These are phyloP conservation scores for Emergomyces pasteurianus DNA, from an alignment of 2,329 filamentous ascomycete genomes.

Conservation along the genomic window DNA sequence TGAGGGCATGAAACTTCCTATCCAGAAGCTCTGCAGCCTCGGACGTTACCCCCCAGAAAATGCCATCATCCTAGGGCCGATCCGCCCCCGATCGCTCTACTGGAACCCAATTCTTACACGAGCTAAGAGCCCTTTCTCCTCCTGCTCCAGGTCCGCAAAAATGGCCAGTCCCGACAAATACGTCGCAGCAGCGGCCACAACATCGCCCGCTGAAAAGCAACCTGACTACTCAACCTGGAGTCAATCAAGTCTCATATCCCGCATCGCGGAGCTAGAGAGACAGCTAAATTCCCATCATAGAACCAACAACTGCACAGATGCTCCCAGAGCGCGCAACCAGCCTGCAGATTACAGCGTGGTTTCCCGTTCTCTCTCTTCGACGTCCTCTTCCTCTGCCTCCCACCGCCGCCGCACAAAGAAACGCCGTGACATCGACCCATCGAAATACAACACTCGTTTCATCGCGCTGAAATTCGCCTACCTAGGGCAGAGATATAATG, in stretches of 20 bases:
- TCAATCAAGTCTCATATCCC: constrained; percentile 53
- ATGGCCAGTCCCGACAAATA: not conserved
- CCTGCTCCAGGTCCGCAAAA: not conserved
- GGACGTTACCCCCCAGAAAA: not conserved
- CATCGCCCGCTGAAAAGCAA: not conserved
- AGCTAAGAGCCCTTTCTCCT: not conserved
- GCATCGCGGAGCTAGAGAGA: constrained; percentile 55
- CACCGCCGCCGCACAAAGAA: constrained; percentile 33
- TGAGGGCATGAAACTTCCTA: constrained; percentile 5
- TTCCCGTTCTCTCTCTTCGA: not conserved
- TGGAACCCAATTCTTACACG: not conserved
- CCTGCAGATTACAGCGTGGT: not conserved
- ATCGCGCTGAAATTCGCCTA: constrained; percentile 93
- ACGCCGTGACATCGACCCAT: constrained; percentile 56
- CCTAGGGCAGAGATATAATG: constrained; percentile 80
- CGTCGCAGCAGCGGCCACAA: not conserved
- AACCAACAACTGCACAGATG: constrained; percentile 11
- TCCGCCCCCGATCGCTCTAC: not conserved
- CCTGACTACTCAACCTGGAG: constrained; percentile 55
- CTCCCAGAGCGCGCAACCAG: constrained; percentile 4
- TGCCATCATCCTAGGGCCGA: not conserved
- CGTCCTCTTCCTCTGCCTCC: constrained; percentile 13
- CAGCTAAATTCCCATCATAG: constrained; percentile 41
- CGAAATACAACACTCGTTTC: constrained; percentile 67
- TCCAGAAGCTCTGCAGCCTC: constrained; percentile 4